Base-by-base conservation (phyloP, 192 early-diverging fungal genomes). In the Gryganskiella cystojenkinii region DNA sequence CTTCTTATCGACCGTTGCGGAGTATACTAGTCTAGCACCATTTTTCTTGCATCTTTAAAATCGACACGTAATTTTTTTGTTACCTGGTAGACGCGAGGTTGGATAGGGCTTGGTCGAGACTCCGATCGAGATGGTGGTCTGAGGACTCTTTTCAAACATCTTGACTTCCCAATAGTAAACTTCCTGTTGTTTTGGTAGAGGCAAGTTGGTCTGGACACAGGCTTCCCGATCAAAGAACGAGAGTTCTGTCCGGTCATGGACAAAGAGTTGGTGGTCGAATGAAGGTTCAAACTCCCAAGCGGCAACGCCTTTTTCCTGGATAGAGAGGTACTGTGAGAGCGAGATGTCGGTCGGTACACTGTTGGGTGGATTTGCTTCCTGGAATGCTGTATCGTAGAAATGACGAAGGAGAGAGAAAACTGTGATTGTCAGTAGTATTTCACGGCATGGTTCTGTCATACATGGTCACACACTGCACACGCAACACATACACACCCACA, bases 151-250 rank as follows among this genome's bases (percentile, higher is more conserved):
- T 80, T 93, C 92, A 78, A 88, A 88, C 73, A 93, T 82, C 72
- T 93, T 93, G 52, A 89, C 88, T 67, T 94, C 93, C 87, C 91
- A 94, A 74, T 94, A 94, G 82, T 93, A 93, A 22, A 94, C 90
- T 54, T 92, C 89, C 79, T 92, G 91, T 28, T 85, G 84, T 73
- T 90, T 92, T 58, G 93, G 93, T 62, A 94, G 75, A 4, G 93
- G 93, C 61, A 94, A 69, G 71, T 94, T 94, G 8, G 93, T 93
- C 63, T 92, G 91, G 45, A 94, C 90, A 70, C 88, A 91, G 53
- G 79, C 89, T 81, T 90, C 90, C 51, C 87, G 87, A 47, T 88
- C 84, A 69, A 88, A 89, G 64, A 94, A 93, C 62, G 91, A 82
- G 31, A 94, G 83, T 55, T 94, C 93, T 6, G 92, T 94, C 60